Percentiles rank a stretch among this genome's conserved stretches.
These are phyloP conservation scores for Colletotrichum sp. DNA, from an alignment of 2,329 filamentous ascomycete species.

Conservation along the genomic window DNA sequence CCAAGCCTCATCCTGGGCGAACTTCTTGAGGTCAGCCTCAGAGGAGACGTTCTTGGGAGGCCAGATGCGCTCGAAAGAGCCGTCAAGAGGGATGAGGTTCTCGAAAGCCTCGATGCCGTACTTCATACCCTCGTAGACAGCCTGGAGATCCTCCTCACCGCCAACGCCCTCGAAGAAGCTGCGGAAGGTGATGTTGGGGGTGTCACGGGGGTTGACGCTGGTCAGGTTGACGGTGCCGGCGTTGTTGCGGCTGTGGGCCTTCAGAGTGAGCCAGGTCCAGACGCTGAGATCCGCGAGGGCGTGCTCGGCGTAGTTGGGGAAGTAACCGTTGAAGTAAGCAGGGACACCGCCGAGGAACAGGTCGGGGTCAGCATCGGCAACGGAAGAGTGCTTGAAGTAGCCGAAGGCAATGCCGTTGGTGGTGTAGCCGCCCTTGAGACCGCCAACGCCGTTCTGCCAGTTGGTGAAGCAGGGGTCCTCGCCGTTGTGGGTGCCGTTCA, in stretches of 20 bases:
- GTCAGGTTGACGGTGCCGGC: constrained; percentile 67
- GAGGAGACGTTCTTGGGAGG: constrained; percentile 42
- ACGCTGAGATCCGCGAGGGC: constrained; percentile 45
- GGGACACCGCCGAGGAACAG: constrained; percentile 60
- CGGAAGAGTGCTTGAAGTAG: constrained; percentile 39
- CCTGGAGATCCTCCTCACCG: constrained; percentile 48
- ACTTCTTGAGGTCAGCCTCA: constrained; percentile 49
- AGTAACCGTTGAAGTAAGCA: constrained; percentile 60
- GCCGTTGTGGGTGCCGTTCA: constrained; percentile 14
- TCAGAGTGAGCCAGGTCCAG: constrained; percentile 51
- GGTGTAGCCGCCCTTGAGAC: constrained; percentile 36
- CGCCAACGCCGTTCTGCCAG: constrained; percentile 34
- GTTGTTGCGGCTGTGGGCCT: constrained; percentile 59
- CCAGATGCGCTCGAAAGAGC: constrained; percentile 41
- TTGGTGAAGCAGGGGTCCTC: constrained; percentile 40
- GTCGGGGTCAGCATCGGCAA: constrained; percentile 51
- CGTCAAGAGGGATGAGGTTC: constrained; percentile 36
- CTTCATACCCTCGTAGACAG: constrained; percentile 49
- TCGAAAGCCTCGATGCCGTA: constrained; percentile 48
- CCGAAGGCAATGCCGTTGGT: constrained; percentile 61
- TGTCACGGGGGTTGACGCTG: constrained; percentile 65
- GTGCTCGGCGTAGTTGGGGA: constrained; percentile 55
- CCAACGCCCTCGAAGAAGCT: constrained; percentile 50
- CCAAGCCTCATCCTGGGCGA: constrained; percentile 48
- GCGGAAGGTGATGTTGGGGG: constrained; percentile 66